Conservation (phyloP, 495 filamentous ascomycete species). For the Aeminium ludgeri region DNA sequence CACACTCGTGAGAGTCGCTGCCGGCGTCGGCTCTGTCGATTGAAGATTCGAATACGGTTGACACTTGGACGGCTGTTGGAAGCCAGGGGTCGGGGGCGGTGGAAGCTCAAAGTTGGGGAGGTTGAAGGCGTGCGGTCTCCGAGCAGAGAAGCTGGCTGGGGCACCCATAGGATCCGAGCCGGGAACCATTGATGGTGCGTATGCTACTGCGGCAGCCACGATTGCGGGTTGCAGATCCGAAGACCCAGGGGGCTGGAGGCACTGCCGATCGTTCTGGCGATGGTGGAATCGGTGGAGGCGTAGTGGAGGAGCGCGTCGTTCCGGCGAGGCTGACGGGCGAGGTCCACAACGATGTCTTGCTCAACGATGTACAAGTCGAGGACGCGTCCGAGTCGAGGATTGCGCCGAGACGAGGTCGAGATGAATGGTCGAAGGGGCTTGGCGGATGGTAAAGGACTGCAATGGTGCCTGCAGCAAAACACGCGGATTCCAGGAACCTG, state of each 20-base stretch:
- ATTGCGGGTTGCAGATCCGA: slow-evolving; percentile 21
- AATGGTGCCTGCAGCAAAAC: too few species aligned
- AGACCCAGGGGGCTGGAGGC: slow-evolving; percentile 4
- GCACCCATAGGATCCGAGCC: slow-evolving; percentile 27
- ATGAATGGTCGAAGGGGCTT: too few species aligned
- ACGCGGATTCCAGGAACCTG: slow-evolving; percentile 11
- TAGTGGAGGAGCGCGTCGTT: too few species aligned
- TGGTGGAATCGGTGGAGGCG: too few species aligned
- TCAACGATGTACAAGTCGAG: too few species aligned
- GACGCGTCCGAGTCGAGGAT: too few species aligned
- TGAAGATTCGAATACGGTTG: slow-evolving; percentile 27
- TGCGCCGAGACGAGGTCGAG: too few species aligned
- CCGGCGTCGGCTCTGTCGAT: slow-evolving; percentile 28
- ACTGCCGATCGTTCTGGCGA: too few species aligned
- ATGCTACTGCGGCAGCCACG: slow-evolving; percentile 29
- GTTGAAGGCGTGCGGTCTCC: slow-evolving; percentile 25
- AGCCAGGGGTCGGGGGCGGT: slow-evolving; percentile 19
- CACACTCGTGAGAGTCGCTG: slow-evolving; percentile 32
- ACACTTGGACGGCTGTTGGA: slow-evolving; percentile 32
- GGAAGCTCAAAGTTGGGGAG: slow-evolving; percentile 26
- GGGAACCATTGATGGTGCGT: slow-evolving; percentile 26
- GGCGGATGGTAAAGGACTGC: too few species aligned
- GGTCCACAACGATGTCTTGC: too few species aligned
- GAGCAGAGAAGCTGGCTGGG: slow-evolving; percentile 24
- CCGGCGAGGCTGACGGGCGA: too few species aligned